These are phyloP conservation scores for Elsinoe fawcettii DNA, from an alignment of 2,329 filamentous ascomycete genomes.

Conservation along the genomic window DNA sequence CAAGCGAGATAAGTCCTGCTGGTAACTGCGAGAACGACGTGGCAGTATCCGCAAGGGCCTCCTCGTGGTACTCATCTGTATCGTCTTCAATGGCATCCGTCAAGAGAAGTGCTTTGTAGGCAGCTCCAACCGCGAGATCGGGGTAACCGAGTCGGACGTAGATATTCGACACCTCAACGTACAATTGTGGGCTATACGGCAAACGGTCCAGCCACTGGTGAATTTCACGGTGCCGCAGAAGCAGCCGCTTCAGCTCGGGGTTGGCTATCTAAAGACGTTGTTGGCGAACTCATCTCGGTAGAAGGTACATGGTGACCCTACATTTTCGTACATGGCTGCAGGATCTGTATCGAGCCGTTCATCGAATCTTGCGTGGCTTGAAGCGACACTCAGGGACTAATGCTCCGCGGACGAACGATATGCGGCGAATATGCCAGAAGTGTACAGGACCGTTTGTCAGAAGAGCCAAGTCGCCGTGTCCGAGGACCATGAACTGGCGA, in stretches of 20 bases:
- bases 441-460: background rate
- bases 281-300: constrained; percentile 13
- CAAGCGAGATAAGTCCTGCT: background rate
- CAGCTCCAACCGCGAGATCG: constrained; percentile 82
- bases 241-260: constrained; percentile 14
- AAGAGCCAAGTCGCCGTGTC: background rate
- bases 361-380: background rate
- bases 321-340: constrained; percentile 11
- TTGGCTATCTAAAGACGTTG: constrained; percentile 18
- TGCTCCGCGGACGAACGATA: background rate
- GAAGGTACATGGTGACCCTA: constrained; percentile 6
- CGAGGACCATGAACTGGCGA: background rate
- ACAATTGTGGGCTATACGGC: constrained; percentile 40
- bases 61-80: constrained; percentile 72
- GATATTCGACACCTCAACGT: constrained; percentile 58
- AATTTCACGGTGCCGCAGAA: constrained; percentile 15
- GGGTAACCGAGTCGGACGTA: constrained; percentile 74
- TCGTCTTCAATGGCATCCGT: constrained; percentile 74
- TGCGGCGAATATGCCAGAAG: background rate
- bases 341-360: background rate
- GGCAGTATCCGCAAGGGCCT: constrained; percentile 36
- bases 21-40: background rate
- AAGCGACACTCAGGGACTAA: background rate
- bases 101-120: constrained; percentile 81
- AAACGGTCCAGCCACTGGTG: constrained; percentile 18